Evolutionary conservation across 768 basidiomycete species (phyloP).

Genomic region (Boletus huronensis): DNA sequence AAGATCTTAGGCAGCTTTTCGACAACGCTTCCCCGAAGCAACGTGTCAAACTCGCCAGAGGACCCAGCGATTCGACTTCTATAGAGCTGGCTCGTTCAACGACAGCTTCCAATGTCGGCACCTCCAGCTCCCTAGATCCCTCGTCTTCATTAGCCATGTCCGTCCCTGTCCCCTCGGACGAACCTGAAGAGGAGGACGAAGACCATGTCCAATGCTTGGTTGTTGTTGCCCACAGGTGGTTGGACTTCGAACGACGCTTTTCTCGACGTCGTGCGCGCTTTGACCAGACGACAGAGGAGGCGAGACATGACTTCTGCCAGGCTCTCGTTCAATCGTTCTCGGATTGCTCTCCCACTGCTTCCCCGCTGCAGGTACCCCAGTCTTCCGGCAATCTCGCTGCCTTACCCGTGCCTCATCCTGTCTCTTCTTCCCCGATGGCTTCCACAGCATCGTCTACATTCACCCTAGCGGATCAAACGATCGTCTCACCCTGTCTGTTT

Average conservation of each 20-base stretch:
- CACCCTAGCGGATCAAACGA: neutral
- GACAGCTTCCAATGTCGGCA: neutral
- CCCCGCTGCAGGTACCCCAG: neutral
- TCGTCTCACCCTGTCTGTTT: neutral
- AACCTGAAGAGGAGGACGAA: neutral
- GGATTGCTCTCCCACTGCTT: neutral
- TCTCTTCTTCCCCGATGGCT: neutral
- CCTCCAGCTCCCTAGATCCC: neutral
- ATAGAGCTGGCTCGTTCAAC: neutral
- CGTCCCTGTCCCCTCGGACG: neutral
- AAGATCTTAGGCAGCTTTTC: constrained; percentile 4
- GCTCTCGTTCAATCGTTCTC: constrained; percentile 4
- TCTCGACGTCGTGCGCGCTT: neutral
- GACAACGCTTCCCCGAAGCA: neutral
- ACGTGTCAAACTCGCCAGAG: neutral
- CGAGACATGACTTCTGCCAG: constrained; percentile 9
- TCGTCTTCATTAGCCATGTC: neutral
- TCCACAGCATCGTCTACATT: neutral
- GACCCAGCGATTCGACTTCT: neutral
- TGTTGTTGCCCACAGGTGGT: constrained; percentile 2
- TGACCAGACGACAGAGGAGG: neutral
- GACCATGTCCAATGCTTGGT: neutral
- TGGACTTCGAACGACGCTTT: constrained; percentile 4
- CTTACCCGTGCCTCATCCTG: neutral
- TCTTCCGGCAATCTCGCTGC: neutral